A percentile compares a stretch with the other conserved stretches of the same genome.
Conservation (phyloP, 2,329 filamentous ascomycete genomes). For the Fusarium sp. region DNA sequence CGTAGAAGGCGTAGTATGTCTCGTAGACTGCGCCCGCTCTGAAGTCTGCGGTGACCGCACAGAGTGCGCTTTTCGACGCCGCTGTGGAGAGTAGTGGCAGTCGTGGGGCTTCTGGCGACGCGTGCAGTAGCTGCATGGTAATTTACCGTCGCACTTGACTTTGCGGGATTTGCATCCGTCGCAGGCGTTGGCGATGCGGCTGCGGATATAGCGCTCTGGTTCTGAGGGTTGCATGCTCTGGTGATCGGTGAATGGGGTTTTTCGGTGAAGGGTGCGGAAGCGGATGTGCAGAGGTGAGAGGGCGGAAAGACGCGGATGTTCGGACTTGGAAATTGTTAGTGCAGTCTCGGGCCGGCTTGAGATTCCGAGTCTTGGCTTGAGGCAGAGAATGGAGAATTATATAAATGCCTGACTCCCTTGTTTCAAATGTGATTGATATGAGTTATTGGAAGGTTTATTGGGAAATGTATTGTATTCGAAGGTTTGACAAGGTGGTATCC, state of each 20-base stretch:
- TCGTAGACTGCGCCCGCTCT: slow-evolving; percentile 16
- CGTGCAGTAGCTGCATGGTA: slow-evolving; percentile 62
- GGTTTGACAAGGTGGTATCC: background rate
- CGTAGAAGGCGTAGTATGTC: slow-evolving; percentile 31
- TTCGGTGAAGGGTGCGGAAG: slow-evolving; percentile 22
- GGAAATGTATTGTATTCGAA: background rate
- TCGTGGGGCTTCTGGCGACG: slow-evolving; percentile 53
- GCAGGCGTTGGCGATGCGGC: slow-evolving; percentile 63
- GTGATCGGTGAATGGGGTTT: background rate
- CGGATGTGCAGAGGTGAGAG: slow-evolving; percentile 6
- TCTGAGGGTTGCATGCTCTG: slow-evolving; percentile 28
- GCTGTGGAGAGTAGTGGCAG: slow-evolving; percentile 60
- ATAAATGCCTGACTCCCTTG: background rate
- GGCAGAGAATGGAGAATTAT: background rate
- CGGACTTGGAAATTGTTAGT: slow-evolving; percentile 31
- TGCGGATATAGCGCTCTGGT: slow-evolving; percentile 47
- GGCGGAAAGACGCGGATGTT: slow-evolving; percentile 32
- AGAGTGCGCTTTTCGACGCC: slow-evolving; percentile 47
- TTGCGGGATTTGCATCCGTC: slow-evolving; percentile 65
- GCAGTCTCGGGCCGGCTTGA: slow-evolving; percentile 26
- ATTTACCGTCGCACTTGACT: slow-evolving; percentile 64
- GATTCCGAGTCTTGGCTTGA: slow-evolving; percentile 3
- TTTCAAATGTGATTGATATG: background rate
- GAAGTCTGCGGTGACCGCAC: slow-evolving; percentile 35
- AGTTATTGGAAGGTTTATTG: background rate